Percentiles rank a stretch among this genome's conserved stretches.
These are phyloP conservation scores for Cryptosporidium xiaoi DNA, from an alignment of 169 alveolate species.

Conservation along the genomic window DNA sequence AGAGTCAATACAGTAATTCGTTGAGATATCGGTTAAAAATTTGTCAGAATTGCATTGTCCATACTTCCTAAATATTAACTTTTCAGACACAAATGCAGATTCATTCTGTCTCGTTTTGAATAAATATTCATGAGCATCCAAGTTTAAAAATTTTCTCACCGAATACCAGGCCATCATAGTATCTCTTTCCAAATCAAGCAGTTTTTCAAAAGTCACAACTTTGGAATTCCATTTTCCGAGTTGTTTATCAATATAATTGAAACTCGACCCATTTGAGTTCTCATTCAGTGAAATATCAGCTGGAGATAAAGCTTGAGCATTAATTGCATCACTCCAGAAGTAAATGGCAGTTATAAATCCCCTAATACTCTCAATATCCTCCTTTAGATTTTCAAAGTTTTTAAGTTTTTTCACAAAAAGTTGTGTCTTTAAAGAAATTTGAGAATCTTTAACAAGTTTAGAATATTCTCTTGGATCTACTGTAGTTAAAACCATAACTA, in stretches of 20 bases:
- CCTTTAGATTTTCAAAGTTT: constrained; percentile 56
- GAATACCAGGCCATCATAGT: constrained; percentile 70
- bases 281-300: neutral
- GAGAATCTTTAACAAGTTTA: constrained; percentile 35
- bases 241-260: neutral
- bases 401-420: constrained; percentile 48
- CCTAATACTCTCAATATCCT: constrained; percentile 49
- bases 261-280: neutral
- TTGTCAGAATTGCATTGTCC: constrained; percentile 4
- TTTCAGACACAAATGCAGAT: constrained; percentile 1
- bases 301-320: constrained; percentile 1
- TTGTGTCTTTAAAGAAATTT: constrained; percentile 48
- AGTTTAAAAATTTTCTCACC: constrained; percentile 34
- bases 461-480: constrained; percentile 56
- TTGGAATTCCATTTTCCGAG: neutral
- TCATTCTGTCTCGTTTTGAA: constrained; percentile 33
- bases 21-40: neutral
- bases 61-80: constrained; percentile 2
- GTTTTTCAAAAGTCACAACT: constrained; percentile 3
- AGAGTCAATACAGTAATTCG: constrained; percentile 13
- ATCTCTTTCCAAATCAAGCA: constrained; percentile 54
- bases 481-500: constrained; percentile 49
- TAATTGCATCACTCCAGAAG: constrained; percentile 72
- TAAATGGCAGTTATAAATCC: constrained; percentile 65
- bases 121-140: constrained; percentile 8